Evolutionary conservation across 768 basidiomycete genomes (phyloP).

Genomic region (Boletus rufocinnamomeus): DNA sequence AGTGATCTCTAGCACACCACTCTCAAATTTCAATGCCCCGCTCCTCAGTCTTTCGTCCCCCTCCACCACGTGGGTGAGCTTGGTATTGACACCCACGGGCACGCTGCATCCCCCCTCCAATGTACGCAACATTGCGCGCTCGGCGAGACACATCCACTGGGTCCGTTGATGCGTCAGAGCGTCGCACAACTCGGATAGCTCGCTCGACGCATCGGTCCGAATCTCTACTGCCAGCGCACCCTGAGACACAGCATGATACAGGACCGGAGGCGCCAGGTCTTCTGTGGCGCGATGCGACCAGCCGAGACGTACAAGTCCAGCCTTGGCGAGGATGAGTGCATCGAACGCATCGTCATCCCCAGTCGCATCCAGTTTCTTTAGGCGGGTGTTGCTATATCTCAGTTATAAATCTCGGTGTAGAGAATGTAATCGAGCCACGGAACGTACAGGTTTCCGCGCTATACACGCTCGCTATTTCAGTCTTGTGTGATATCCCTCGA

Average conservation of each 20-base stretch:
- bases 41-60: slow-evolving; percentile 36
- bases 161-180: slow-evolving; percentile 76
- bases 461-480: slow-evolving; percentile 6
- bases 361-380: slow-evolving; percentile 86
- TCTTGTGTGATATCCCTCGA: neutral
- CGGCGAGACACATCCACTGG: slow-evolving; percentile 75
- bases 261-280: slow-evolving; percentile 69
- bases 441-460: slow-evolving; percentile 88
- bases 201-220: slow-evolving; percentile 60
- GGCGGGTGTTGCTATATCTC: slow-evolving; percentile 73
- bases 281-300: slow-evolving; percentile 73
- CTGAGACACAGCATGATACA: slow-evolving; percentile 92
- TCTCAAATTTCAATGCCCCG: slow-evolving; percentile 34
- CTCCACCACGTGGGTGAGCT: slow-evolving; percentile 37
- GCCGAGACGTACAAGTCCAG: slow-evolving; percentile 83
- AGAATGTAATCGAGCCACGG: slow-evolving; percentile 1
- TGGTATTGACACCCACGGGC: slow-evolving; percentile 81
- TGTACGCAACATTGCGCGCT: slow-evolving; percentile 84
- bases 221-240: slow-evolving; percentile 91
- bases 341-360: slow-evolving; percentile 65
- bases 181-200: slow-evolving; percentile 61
- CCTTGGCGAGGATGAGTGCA: slow-evolving; percentile 90
- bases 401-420: slow-evolving; percentile 8
- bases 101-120: slow-evolving; percentile 98
- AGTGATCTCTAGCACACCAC: slow-evolving; percentile 57